Base-by-base conservation (phyloP, 768 basidiomycete species). In the Neoboletus magnificus region DNA sequence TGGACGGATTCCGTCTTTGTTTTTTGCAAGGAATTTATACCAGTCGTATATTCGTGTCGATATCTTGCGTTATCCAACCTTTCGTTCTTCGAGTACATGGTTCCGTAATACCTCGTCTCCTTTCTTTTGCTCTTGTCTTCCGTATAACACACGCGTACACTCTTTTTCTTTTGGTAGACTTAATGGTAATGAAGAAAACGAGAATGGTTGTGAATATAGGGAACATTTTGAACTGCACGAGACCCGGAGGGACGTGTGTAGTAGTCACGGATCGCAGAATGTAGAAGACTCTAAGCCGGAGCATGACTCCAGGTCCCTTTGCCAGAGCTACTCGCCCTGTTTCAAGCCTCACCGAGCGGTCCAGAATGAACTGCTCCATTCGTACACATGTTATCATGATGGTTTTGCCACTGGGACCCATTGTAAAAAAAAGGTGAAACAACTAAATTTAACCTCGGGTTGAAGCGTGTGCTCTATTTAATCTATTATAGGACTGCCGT, bases 21-120 rank as follows among this genome's bases (percentile, higher is more conserved):
- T 36, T 37, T 57, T 53, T 66, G 52, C 54, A 56, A 47, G 58
- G 63, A 60, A 57, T 56, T 41, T 41, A 64, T 60, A 45, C 61
- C 50, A 40, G 46, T 25, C 39, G 43, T 56, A 61, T 49, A 49
- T 62, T 41, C 27, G 12, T 50, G 46, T 57, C 18, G 39, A 52
- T 42, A 44, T 52, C 49, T 36, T n/a, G 30, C 50, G 4, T 51
- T 33, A 49, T 47, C 23, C 27, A 4, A 5, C 5, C 37, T 32
- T 52, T 59, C 22, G 35, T 20, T 25, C n/a, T 33, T 45, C 50
- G 9, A 35, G 39, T 41, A 39, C 45, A 46, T 48, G n/a, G 25
- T 4, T 51, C 45, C 44, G 35, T 50, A 16, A 42, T 30, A 8
- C 29, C 44, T 33, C 39, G 33, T 32, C 35, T 2, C 2, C 4